Conservation (phyloP, 139 green algal genomes). For the Penium margaritaceum region DNA sequence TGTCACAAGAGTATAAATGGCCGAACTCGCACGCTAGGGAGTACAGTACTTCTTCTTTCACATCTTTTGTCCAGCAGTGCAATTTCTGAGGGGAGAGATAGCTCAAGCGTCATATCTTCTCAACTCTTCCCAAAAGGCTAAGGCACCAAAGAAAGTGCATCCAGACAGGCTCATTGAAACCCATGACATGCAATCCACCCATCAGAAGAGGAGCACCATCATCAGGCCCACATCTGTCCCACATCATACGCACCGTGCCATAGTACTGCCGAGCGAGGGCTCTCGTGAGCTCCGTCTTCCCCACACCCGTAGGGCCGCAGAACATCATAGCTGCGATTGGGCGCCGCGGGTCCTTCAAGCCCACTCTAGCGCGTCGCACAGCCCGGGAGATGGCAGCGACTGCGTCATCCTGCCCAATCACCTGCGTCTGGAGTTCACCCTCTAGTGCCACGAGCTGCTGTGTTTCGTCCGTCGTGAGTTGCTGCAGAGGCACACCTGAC, state of each 20-base stretch:
- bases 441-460: slow-evolving; percentile 56
- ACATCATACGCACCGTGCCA: slow-evolving; percentile 41
- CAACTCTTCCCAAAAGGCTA: too few relatives aligned
- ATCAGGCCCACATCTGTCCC: too few relatives aligned
- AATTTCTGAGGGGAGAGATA: too few relatives aligned
- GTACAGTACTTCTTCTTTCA: too few relatives aligned
- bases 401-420: slow-evolving; percentile 70
- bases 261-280: slow-evolving; percentile 48
- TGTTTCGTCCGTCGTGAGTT: slow-evolving; percentile 61
- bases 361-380: slow-evolving; percentile 53
- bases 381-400: slow-evolving; percentile 55
- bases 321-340: slow-evolving; percentile 73
- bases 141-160: too few relatives aligned
- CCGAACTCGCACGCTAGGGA: too few relatives aligned
- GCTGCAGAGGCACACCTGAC: slow-evolving; percentile 79
- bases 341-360: slow-evolving; percentile 51
- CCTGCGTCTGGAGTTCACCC: slow-evolving; percentile 47
- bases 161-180: too few relatives aligned
- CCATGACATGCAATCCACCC: too few relatives aligned
- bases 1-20: too few relatives aligned
- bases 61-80: too few relatives aligned
- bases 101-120: too few relatives aligned
- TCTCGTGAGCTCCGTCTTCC: slow-evolving; percentile 75
- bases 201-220: too few relatives aligned
- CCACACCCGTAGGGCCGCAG: slow-evolving; percentile 69